Base-by-base conservation (phyloP, 192 early-diverging fungal genomes). In the Backusella tuberculispora region DNA sequence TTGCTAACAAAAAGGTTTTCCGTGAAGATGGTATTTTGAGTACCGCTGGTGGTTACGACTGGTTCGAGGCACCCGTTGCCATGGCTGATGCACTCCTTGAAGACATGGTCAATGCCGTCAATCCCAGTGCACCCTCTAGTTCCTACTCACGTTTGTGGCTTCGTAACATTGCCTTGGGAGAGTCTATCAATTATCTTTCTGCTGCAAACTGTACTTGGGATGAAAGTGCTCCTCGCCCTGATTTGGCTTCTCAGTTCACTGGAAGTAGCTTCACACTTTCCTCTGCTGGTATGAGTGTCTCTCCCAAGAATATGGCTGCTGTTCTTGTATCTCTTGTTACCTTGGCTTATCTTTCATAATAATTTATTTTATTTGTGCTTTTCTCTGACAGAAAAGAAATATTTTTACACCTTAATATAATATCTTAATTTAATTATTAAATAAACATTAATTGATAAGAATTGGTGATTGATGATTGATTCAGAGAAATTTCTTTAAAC, bases 31-130 rank as follows among this genome's bases (percentile, higher is more conserved):
- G 90, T 71, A 34, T 90, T 9, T 80, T 87, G 60, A 93, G 84
- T 80, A 79, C 77, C 2, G 82, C 83, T 48, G 88, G 88, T 69
- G 92, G 92, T 34, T 80, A 81, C 53, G 91, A 89, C 69, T 94
- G 91, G 91, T 92, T 92, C 76, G 89, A 90, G 64, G 72, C 85
- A 8, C 91, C 90, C 6, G 78, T 92, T 38, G 86, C 71, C 17
- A 90, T 90, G 85, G 83, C 85, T 15, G 91, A 94, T 77, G 88
- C 89, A 21, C 79, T 90, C 21, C 84, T 94, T 46, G 88, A 92
- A 74, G 93, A 94, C 74, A 67, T 94, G 6, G 84, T 93, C 66
- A 86, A 88, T 60, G 89, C 87, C 2, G 79, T 86, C 15, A 88
- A 92, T 69, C 88, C 91, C 24, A 76, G 78, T 15, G 86, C 84